Conservation (phyloP, 257 asterid species). For the Voacanga thouarsii region DNA sequence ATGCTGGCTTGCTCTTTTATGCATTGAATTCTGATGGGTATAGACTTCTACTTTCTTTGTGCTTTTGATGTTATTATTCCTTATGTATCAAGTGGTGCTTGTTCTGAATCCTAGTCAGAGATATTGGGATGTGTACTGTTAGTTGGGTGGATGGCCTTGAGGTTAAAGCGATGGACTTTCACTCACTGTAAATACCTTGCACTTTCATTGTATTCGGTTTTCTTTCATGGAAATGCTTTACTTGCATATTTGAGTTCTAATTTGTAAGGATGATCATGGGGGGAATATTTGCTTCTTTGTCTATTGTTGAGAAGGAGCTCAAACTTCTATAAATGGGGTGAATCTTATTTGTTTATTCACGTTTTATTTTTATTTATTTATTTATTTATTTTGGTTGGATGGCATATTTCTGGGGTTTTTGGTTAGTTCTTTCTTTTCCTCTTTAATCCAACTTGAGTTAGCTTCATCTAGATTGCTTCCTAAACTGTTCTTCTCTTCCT, state of each 20-base stretch:
- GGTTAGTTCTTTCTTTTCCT: not conserved
- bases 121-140: no score
- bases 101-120: not conserved
- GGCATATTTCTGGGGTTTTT: not conserved
- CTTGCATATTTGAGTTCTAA: not conserved
- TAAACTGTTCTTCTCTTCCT: not conserved
- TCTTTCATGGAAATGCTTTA: not conserved
- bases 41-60: no score
- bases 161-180: no score
- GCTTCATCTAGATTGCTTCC: not conserved
- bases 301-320: not conserved
- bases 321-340: not conserved
- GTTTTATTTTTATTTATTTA: no score
- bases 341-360: not conserved
- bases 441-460: not conserved
- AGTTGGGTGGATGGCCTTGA: no score
- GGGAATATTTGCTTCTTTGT: not conserved
- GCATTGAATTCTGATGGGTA: not conserved
- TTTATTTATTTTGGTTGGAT: not conserved
- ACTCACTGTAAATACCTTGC: no score
- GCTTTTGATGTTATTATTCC: not conserved
- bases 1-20: no score
- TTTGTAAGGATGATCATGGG: not conserved
- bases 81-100: not conserved
- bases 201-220: not conserved